Evolutionary conservation across 257 asterid species (phyloP).

Genomic region (Rauvolfia tetraphylla): DNA sequence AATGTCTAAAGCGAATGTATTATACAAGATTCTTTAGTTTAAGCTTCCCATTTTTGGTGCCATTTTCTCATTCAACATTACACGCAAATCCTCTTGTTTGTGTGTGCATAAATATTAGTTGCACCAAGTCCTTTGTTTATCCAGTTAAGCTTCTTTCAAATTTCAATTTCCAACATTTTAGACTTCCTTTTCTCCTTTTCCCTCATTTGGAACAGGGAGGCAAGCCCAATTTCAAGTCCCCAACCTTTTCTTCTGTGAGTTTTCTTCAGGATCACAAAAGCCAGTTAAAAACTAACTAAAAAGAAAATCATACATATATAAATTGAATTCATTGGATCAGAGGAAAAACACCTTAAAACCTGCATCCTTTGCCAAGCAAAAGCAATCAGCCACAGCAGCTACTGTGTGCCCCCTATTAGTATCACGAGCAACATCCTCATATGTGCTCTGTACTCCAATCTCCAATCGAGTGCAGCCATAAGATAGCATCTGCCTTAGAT

Average conservation of each 20-base stretch:
- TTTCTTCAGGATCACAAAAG: too few species aligned
- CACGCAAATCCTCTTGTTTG: not conserved
- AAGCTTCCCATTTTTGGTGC: not conserved
- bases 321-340: not conserved
- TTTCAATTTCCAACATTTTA: too few species aligned
- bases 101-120: too few species aligned
- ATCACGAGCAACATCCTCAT: conserved; percentile 99
- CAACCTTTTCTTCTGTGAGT: too few species aligned
- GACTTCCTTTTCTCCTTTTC: too few species aligned
- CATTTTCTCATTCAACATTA: not conserved
- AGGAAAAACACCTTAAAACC: conserved; percentile 71
- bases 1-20: not conserved
- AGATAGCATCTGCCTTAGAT: conserved; percentile 93
- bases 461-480: conserved; percentile 97
- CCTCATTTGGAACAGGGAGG: too few species aligned
- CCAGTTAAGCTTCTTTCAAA: not conserved
- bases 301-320: too few species aligned
- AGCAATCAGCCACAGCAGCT: conserved; percentile 99
- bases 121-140: too few species aligned
- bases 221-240: too few species aligned
- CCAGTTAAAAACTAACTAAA: too few species aligned
- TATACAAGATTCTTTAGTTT: not conserved
- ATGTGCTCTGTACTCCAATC: conserved; percentile 98
- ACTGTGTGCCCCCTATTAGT: conserved; percentile 98
- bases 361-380: conserved; percentile 98